Base-by-base conservation (phyloP, 352 stramenopile species). In the Elongisporangium senticosum region DNA sequence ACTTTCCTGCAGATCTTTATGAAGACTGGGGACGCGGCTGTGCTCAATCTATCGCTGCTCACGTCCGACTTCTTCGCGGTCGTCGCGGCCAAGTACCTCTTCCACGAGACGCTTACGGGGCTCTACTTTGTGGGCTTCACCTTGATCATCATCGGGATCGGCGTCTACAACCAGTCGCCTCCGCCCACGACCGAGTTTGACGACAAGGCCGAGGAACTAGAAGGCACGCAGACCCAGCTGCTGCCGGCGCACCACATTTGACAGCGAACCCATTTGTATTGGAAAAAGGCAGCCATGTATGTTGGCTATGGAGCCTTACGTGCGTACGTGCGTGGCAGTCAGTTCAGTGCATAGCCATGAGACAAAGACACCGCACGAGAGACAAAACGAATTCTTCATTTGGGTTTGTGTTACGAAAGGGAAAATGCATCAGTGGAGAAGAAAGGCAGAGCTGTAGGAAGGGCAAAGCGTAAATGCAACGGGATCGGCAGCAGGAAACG, bases 41-140 rank as follows among this genome's bases (percentile, higher is more conserved):
- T 98, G 23, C 95, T 99, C 66, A 99, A 99, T 76, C 69, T 99
- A 49, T 98, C 90, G 11, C 68, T 99, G 56, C 91, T 99, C 64
- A 97, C 94, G 17, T 96, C 93, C 52, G 96, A 98, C 68, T 86
- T 98, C 40, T 99, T 97, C 74, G 93, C 93, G 0, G 90, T 99
- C 51, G 71, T 96, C 22, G 82, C 77, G 4, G 75, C 69, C 94
- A 68, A 96, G 94, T 89, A 89, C 75, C 55, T 97, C 72, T 87
- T 86, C 97, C 58, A 85, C 50, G 70, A 95, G 55, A 60, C 81
- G 33, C 71, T 96, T 40, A 83, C 64, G 55, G 75, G 62, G 53
- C 69, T 96, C 28, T 97, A 97, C 73, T 97, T 95, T 63, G 54
- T 96, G n/a, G 87, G 89, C 14, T 88, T 97, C 56, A 70, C 71